Percentiles rank a stretch among this genome's conserved stretches.
Evolutionary conservation across 306 rosid species (phyloP).

Genomic region (Mimosa pudica): DNA sequence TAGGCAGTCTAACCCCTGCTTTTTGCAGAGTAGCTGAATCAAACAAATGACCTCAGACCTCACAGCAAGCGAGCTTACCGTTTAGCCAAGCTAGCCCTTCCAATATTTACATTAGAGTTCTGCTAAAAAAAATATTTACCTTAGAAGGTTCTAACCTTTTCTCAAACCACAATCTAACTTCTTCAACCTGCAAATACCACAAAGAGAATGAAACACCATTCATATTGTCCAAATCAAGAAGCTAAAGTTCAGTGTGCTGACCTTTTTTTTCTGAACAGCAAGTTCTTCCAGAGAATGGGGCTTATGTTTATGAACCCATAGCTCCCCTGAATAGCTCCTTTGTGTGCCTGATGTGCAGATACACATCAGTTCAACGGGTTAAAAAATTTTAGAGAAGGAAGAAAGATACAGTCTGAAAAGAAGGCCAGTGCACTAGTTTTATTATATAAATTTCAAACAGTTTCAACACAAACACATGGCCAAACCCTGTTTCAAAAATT

Average conservation of each 20-base stretch:
- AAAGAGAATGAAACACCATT: conserved; percentile 19
- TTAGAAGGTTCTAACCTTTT: conserved; percentile 65
- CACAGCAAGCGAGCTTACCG: too few species aligned
- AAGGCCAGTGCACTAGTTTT: not conserved
- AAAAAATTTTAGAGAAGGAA: conserved; percentile 19
- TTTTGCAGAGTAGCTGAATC: too few species aligned
- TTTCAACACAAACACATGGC: not conserved
- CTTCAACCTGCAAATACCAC: conserved; percentile 68
- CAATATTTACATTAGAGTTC: too few species aligned
- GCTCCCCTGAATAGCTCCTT: conserved; percentile 48
- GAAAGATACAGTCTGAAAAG: conserved; percentile 8
- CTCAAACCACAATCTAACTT: conserved; percentile 78
- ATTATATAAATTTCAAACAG: not conserved
- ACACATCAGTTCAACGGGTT: conserved; percentile 27
- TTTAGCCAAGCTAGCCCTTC: too few species aligned
- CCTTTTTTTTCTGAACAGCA: conserved; percentile 94
- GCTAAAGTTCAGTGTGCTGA: conserved; percentile 26
- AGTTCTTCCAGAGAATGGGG: conserved; percentile 78
- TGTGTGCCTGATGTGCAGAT: conserved; percentile 48
- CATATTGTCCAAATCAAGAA: conserved; percentile 23
- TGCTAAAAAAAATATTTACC: conserved; percentile 46
- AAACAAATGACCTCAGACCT: too few species aligned
- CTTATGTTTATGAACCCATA: conserved; percentile 84
- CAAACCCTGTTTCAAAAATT: not conserved
- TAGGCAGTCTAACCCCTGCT: too few species aligned